These are phyloP conservation scores for Pyricularia sp. DNA, from an alignment of 2,329 filamentous ascomycete genomes.

Conservation along the genomic window DNA sequence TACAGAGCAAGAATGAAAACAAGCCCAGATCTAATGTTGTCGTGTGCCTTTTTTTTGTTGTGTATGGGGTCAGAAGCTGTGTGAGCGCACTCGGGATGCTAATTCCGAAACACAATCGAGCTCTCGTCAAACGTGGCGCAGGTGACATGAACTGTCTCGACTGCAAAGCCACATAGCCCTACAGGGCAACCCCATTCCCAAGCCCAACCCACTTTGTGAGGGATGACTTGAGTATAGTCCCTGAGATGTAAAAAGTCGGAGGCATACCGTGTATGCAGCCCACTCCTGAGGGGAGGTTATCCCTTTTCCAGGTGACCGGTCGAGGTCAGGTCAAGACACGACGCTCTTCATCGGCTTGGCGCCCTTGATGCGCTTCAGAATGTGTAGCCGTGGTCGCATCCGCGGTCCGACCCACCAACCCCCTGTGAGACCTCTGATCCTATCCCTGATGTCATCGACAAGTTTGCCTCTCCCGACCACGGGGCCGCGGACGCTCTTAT, in stretches of 20 bases:
- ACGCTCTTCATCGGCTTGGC: conserved; percentile 7
- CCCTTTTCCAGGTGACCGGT: not conserved
- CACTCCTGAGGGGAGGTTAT: no score
- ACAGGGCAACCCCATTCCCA: not conserved
- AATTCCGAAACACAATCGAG: not conserved
- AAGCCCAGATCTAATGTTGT: not conserved
- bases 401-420: conserved; percentile 58
- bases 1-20: not conserved
- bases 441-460: conserved; percentile 27
- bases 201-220: not conserved
- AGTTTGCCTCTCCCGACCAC: conserved; percentile 36
- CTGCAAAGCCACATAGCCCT: not conserved
- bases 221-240: not conserved
- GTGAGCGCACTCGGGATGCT: not conserved
- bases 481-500: conserved; percentile 11
- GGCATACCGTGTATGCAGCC: not conserved
- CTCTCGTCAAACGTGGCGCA: not conserved
- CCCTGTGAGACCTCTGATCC: conserved; percentile 36
- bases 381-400: conserved; percentile 46
- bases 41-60: not conserved
- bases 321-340: conserved; percentile 7
- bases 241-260: not conserved
- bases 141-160: not conserved
- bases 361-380: conserved; percentile 30
- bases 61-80: not conserved